These are phyloP conservation scores for Colletotrichum limetticola DNA, from an alignment of 2,329 filamentous ascomycete species.

Conservation along the genomic window DNA sequence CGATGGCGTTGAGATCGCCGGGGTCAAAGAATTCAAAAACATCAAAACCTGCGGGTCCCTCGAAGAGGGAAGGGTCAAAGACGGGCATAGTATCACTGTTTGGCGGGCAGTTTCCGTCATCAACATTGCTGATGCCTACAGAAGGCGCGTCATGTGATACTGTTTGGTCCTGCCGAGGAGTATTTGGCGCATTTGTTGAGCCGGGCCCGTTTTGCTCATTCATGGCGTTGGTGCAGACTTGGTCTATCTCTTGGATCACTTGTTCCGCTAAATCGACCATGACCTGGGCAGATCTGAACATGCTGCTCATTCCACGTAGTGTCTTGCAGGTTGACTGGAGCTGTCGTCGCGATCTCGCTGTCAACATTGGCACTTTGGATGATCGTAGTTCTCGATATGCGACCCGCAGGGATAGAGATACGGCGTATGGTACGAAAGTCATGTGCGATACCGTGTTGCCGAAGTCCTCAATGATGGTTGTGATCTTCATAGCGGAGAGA, in stretches of 20 bases:
- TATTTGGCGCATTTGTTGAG: conserved; percentile 14
- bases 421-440: conserved; percentile 39
- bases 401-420: conserved; percentile 38
- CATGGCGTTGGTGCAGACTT: conserved; percentile 31
- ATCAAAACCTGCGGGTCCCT: conserved; percentile 30
- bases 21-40: conserved; percentile 40
- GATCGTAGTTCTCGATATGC: conserved; percentile 39
- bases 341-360: conserved; percentile 30
- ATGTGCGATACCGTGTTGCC: conserved; percentile 37
- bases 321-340: conserved; percentile 38
- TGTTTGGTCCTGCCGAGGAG: conserved; percentile 12
- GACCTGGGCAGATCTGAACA: conserved; percentile 38
- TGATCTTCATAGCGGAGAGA: conserved; percentile 38
- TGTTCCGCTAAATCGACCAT: conserved; percentile 39
- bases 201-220: conserved; percentile 19
- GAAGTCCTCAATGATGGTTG: conserved; percentile 37
- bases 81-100: not conserved
- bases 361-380: conserved; percentile 35
- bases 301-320: conserved; percentile 36
- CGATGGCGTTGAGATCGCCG: conserved; percentile 37
- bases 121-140: not conserved
- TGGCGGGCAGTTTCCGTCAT: not conserved
- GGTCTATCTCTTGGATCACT: conserved; percentile 38
- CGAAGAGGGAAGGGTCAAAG: conserved; percentile 14
- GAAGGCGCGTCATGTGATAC: not conserved